Evolutionary conservation across 192 early-diverging fungal genomes (phyloP).

Genomic region (Backusella parvicylindrica): DNA sequence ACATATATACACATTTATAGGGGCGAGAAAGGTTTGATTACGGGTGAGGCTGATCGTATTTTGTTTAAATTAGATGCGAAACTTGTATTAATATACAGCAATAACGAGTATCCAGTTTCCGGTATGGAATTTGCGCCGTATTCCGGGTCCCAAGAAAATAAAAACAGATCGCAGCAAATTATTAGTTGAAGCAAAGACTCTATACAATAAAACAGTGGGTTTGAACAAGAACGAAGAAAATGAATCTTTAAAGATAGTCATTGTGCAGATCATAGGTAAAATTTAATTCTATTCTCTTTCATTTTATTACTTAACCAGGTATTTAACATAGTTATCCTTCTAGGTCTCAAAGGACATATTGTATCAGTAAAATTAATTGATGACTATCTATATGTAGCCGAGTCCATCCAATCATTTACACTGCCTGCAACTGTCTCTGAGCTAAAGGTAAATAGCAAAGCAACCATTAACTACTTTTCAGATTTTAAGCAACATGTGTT

Average conservation of each 20-base stretch:
- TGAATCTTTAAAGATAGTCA: background rate
- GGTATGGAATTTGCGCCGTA: background rate
- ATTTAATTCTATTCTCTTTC: background rate
- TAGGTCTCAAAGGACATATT: background rate
- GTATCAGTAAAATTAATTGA: background rate
- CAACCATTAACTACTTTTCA: background rate
- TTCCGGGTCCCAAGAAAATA: background rate
- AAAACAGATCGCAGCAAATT: background rate
- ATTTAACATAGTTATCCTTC: background rate
- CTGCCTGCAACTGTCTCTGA: too few relatives aligned
- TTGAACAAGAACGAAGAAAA: background rate
- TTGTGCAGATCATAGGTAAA: background rate
- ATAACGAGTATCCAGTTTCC: background rate
- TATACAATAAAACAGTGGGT: background rate
- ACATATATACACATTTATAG: background rate
- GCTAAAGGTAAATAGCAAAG: too few relatives aligned
- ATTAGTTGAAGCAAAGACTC: background rate
- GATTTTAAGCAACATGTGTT: background rate
- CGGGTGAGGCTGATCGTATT: background rate
- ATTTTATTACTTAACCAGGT: background rate
- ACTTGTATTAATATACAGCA: background rate
- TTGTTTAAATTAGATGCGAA: background rate
- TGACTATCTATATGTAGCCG: too few relatives aligned
- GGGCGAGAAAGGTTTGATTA: background rate
- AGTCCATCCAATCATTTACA: too few relatives aligned